Base-by-base conservation (phyloP, 257 asterid genomes). In the Henckelia pumila region DNA sequence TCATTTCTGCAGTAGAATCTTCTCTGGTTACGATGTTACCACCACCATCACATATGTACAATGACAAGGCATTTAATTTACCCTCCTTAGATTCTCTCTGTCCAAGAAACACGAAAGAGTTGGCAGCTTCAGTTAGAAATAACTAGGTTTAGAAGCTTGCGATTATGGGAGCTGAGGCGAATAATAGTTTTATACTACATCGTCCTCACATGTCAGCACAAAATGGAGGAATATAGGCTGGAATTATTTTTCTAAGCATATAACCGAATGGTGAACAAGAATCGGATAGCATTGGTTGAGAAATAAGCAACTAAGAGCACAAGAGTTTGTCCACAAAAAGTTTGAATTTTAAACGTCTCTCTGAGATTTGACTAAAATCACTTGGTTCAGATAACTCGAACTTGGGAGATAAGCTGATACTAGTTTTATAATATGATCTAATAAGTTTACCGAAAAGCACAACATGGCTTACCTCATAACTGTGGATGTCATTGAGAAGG, bases 81-180 rank as follows among this genome's bases (percentile, higher is more conserved):
- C 96, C 94, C 3, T 83, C 88, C 73, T 78, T 77, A 10, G 84
- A 71, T 76, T 90, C 99, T 73, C 97, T 86, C 99, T 93, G 91
- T 69, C 81, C 19, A 63, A 14, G 1, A 40, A 13, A 35, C 19
- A 55, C 40, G n/a, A 64, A 26, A 16, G 20, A 16, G 16, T 47
- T 14, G 16, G 53, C n/a, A 11, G 50, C 50, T 13, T 40, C n/a
- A 2, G 50, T 40, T 40, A 40, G n/a, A 40, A 40, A 40, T 3
- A 17, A 40, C 5, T 13, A 40, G n/a, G 2, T 40, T 13, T 40
- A 40, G 4, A 40, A 40, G n/a, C 50, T 40, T 40, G 50, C 11
- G n/a, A 11, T 40, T 40, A 11, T 40, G 50, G 50, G n/a, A 40
- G 50, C 5, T 40, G 50, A 8, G 50, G 16, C 47, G 16, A 35